Evolutionary conservation across 108 stramenopile species (phyloP), one percentile per base, ranked within the genome.

Genomic region (Conticribra weissflogii): DNA sequence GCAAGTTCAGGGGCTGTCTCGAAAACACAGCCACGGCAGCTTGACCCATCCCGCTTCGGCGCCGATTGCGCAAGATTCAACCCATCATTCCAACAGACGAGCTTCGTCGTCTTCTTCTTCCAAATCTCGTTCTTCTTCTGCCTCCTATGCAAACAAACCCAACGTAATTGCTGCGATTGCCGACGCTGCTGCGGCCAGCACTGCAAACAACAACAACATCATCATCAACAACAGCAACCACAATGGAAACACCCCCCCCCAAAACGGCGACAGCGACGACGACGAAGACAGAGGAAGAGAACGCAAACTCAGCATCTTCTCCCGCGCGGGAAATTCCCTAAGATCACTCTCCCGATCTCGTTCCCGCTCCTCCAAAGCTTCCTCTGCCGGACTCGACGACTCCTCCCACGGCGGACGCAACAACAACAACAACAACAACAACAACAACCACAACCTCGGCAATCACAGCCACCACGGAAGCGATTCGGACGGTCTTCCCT

Each of bases 291-390:
- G 61, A 24, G 22, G 46, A 45, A 3, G 41, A 47, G 45, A 47
- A 23, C 41, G 41, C 2, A 4, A 47, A 8, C 63, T 4, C 19
- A 45, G 54, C 1, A 14, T 71, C 21, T 44, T 71, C 27, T 58
- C 71, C 52, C 50, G 50, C 27, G 71, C 71, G 19, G 60, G 71
- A 5, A 27, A 60, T 29, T 62, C 59, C 2, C 53, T 71, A 15
- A 52, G 71, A 24, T 71, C 71, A 14, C 61, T 71, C 29, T 71
- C 71, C 29, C 71, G 71, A 44, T 63, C 51, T 45, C 71, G 55
- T 50, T 53, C 59, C 1, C 48, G 68, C 22, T 50, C 68, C 2
- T 44, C 60, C 15, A 59, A 60, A 25, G 59, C 50, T 16, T 12
- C 50, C 50, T 21, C 50, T 16, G 50, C 32, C 58, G 33, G 27